Percentiles rank a stretch among this genome's conserved stretches.
phyloP scores from a whole-genome alignment of 2,329 filamentous ascomycete species.

The Canariomyces notabilis region DNA sequence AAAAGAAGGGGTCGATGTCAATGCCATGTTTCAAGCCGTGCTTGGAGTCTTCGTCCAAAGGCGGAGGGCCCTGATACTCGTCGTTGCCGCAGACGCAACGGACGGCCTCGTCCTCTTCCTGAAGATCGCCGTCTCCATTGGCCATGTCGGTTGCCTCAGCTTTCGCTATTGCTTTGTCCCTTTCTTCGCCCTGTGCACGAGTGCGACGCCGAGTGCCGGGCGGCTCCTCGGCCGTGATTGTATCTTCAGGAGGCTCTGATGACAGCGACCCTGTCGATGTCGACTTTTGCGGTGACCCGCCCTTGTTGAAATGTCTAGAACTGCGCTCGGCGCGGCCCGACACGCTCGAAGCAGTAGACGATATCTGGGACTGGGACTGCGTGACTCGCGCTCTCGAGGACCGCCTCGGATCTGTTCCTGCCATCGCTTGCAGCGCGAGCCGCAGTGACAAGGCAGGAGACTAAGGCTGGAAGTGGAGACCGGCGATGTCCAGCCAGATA shows the following conservation, averaged over 20 bases:
- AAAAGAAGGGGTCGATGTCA: constrained; percentile 52
- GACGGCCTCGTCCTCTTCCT: constrained; percentile 89
- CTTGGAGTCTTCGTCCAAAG: constrained; percentile 52
- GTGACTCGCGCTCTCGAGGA: constrained; percentile 84
- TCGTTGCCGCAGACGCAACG: constrained; percentile 91
- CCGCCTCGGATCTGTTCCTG: constrained; percentile 68
- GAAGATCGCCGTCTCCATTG: constrained; percentile 65
- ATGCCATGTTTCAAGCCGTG: constrained; percentile 51
- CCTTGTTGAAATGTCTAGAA: constrained; percentile 67
- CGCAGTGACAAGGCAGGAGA: constrained; percentile 28
- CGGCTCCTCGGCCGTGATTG: constrained; percentile 54
- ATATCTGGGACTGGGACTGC: constrained; percentile 71
- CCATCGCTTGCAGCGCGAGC: constrained; percentile 45
- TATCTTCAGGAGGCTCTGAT: constrained; percentile 62
- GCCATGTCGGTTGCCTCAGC: constrained; percentile 46
- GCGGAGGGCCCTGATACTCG: constrained; percentile 84
- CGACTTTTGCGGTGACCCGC: constrained; percentile 68
- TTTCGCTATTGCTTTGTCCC: constrained; percentile 39
- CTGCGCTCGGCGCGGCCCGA: constrained; percentile 71
- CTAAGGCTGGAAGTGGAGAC: constrained; percentile 25
- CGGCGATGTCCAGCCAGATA: constrained; percentile 24
- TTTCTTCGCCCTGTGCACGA: constrained; percentile 58
- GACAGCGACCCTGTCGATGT: constrained; percentile 68
- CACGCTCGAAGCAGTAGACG: constrained; percentile 71
- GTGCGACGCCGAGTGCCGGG: constrained; percentile 72